Conservation (phyloP, 2,329 filamentous ascomycete genomes). For the Alternaria burnsii region DNA sequence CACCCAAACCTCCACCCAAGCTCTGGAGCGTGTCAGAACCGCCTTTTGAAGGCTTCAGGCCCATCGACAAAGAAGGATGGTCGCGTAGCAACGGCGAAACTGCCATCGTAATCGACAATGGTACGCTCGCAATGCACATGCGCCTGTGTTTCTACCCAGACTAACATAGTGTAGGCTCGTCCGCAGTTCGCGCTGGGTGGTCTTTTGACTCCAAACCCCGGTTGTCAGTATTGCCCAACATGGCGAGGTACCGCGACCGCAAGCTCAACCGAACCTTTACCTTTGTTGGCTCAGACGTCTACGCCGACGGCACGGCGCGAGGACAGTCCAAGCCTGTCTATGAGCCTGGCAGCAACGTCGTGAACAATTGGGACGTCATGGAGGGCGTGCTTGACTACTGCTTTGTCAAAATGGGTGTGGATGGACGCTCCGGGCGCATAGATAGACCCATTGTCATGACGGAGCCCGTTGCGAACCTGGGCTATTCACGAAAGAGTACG, state of each 20-base stretch:
- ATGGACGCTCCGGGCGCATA: constrained; percentile 75
- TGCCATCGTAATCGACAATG: constrained; percentile 98
- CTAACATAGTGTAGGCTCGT: constrained; percentile 71
- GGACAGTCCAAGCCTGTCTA: constrained; percentile 92
- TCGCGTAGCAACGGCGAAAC: constrained; percentile 68
- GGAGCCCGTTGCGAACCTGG: constrained; percentile 89
- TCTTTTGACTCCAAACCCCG: constrained; percentile 88
- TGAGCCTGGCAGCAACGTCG: constrained; percentile 86
- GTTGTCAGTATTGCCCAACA: constrained; percentile 83
- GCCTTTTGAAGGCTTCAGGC: constrained; percentile 67
- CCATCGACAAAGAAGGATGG: constrained; percentile 72
- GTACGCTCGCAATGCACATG: constrained; percentile 56
- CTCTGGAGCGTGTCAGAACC: constrained; percentile 65
- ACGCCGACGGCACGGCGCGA: constrained; percentile 89
- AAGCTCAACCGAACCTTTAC: constrained; percentile 92
- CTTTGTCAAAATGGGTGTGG: constrained; percentile 91
- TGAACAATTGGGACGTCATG: constrained; percentile 98
- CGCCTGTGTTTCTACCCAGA: constrained; percentile 6
- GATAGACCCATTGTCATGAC: constrained; percentile 94
- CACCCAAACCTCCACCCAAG: constrained; percentile 62
- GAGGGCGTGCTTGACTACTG: constrained; percentile 93
- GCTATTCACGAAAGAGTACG: constrained; percentile 87
- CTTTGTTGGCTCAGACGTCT: constrained; percentile 92
- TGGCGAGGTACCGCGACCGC: constrained; percentile 93
- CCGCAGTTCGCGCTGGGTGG: constrained; percentile 90